Evolutionary conservation across 2,329 filamentous ascomycete genomes (phyloP).

Genomic region (Neopestalotiopsis rosae): DNA sequence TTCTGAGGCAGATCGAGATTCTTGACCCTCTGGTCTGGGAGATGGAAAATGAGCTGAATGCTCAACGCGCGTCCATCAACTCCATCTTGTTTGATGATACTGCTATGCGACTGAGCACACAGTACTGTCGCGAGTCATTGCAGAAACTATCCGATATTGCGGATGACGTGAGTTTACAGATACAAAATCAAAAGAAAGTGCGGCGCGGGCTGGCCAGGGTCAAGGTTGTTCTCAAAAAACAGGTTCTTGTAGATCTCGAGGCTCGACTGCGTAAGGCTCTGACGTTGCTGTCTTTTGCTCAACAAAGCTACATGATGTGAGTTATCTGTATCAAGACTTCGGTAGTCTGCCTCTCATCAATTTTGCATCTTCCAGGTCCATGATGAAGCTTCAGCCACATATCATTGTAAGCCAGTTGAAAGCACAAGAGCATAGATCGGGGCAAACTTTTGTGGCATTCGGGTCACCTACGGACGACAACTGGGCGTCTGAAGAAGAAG

Average conservation of each 20-base stretch:
- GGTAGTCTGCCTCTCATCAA: no score
- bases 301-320: conserved; percentile 5
- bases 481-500: background rate
- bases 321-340: no score
- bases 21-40: conserved; percentile 6
- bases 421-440: background rate
- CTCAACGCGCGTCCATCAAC: background rate
- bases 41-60: conserved; percentile 13
- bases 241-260: background rate
- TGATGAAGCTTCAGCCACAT: background rate
- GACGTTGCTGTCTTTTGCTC: background rate
- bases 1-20: conserved; percentile 16
- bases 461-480: background rate
- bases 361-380: background rate
- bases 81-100: background rate
- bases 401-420: background rate
- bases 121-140: background rate
- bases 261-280: background rate
- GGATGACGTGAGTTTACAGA: background rate
- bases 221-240: background rate
- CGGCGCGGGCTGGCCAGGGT: background rate
- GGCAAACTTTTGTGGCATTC: background rate
- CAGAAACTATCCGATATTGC: background rate
- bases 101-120: background rate
- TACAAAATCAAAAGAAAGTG: background rate